Base-by-base conservation (phyloP, 2,329 filamentous ascomycete genomes). In the Hypomyces rosellus region DNA sequence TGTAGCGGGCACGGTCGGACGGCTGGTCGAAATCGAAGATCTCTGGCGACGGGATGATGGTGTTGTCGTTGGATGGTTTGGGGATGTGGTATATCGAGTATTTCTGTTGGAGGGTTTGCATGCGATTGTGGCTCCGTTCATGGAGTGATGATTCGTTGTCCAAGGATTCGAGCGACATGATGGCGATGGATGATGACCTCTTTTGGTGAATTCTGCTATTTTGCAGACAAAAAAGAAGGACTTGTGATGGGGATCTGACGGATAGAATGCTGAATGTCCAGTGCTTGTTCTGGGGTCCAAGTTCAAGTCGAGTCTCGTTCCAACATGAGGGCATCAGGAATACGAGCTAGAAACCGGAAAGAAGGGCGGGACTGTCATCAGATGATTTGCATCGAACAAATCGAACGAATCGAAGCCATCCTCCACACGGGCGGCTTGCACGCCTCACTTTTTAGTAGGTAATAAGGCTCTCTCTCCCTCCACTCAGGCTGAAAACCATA, bases 21-120 rank as follows among this genome's bases (percentile, higher is more conserved):
- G 8, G 16, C 13, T 18, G 8, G 22, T 36, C 48, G 30, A 46
- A 46, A 43, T 50, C 18, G 34, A 53, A 53, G 13, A 53, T 8
- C 37, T 11, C 5, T 12, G 43, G 51, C 15, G 51, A 44, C 16
- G 51, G 51, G 16, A 53, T 50, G 9, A 13, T 22, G 16, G 38
- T 30, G 25, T 8, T 8, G 25, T 30, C 9, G 25, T 30, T 30
- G 25, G 25, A 11, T 30, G 25, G n/a, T n/a, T n/a, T n/a, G 8
- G 25, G 25, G 48, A 42, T 6, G 30, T 36, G 20, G n/a, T 20
- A 33, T 42, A 43, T 5, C 12, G 14, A 45, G 33, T n/a, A 7
- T 20, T 12, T n/a, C 36, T 46, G 42, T 15, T 3, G 14, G 40
- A 20, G 12, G 22, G 34, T 3, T 30, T 30, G 34, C 15, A 52